These are phyloP conservation scores for Epichloe sp. DNA, from an alignment of 2,329 filamentous ascomycete genomes.

Conservation along the genomic window DNA sequence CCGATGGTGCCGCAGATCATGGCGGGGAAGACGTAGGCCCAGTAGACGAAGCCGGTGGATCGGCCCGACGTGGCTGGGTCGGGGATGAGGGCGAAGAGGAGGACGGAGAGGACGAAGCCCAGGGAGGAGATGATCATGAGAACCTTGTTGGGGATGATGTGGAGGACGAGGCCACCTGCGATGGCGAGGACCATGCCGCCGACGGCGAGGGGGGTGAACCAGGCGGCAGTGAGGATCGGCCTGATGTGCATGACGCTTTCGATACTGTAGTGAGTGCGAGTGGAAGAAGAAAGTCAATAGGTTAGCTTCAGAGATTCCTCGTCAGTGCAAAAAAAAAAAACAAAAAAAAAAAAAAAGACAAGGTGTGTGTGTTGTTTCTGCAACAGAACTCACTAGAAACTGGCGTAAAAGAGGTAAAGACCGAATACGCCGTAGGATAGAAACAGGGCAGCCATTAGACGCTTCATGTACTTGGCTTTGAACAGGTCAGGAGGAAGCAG, in stretches of 20 bases:
- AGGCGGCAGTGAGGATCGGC: constrained; percentile 52
- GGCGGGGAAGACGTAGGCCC: constrained; percentile 60
- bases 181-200: constrained; percentile 55
- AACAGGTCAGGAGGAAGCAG: constrained; percentile 61
- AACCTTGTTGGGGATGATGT: constrained; percentile 48
- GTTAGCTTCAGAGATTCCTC: background rate
- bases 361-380: background rate
- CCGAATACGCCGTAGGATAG: constrained; percentile 57
- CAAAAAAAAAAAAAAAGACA: background rate
- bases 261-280: constrained; percentile 30
- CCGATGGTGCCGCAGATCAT: constrained; percentile 59
- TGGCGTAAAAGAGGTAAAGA: constrained; percentile 56
- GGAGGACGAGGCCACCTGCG: constrained; percentile 52
- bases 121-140: constrained; percentile 48
- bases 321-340: background rate
- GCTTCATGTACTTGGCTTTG: constrained; percentile 52
- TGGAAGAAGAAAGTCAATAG: background rate
- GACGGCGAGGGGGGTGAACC: constrained; percentile 53
- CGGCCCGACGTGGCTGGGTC: constrained; percentile 22
- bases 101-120: constrained; percentile 42
- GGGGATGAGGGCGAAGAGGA: constrained; percentile 54
- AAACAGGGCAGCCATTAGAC: constrained; percentile 46
- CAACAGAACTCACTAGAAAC: constrained; percentile 42
- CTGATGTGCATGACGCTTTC: constrained; percentile 43
- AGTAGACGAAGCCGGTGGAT: constrained; percentile 35